Percentiles rank a stretch among this genome's conserved stretches.
Evolutionary conservation across 2,329 filamentous ascomycete genomes (phyloP).

Genomic region (Drechslera avenae): DNA sequence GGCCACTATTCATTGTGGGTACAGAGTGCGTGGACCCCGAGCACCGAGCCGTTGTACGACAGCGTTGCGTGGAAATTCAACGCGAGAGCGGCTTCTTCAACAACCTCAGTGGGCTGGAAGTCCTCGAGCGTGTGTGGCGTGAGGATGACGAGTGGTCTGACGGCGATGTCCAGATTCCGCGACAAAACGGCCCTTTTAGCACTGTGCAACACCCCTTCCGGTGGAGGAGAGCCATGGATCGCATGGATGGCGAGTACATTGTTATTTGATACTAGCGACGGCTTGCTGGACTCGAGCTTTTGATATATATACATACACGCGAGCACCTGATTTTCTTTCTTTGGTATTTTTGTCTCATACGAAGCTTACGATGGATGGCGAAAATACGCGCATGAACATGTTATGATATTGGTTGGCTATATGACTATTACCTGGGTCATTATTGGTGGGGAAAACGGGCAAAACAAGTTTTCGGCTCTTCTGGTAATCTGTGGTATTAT

Average conservation of each 20-base stretch:
- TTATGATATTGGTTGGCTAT: too few relatives aligned
- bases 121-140: conserved; percentile 83
- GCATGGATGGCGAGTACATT: conserved; percentile 58
- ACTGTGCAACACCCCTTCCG: conserved; percentile 48
- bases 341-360: too few relatives aligned
- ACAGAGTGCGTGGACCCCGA: conserved; percentile 84
- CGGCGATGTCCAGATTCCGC: conserved; percentile 27
- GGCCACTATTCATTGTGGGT: conserved; percentile 89
- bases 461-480: too few relatives aligned
- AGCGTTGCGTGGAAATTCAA: conserved; percentile 84
- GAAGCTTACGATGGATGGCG: too few relatives aligned
- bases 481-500: too few relatives aligned
- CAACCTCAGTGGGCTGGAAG: conserved; percentile 82
- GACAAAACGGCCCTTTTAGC: conserved; percentile 29
- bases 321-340: not conserved
- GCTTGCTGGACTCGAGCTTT: conserved; percentile 22
- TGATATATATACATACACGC: not conserved
- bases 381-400: too few relatives aligned
- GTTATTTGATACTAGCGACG: conserved; percentile 48
- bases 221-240: conserved; percentile 58
- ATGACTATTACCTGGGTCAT: not conserved
- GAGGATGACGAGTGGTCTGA: conserved; percentile 53
- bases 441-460: too few relatives aligned
- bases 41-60: conserved; percentile 78
- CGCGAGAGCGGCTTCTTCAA: conserved; percentile 90